Evolutionary conservation across 306 rosid species (phyloP), one percentile per base, ranked within the genome.

Genomic region (Bauhinia variegata): DNA sequence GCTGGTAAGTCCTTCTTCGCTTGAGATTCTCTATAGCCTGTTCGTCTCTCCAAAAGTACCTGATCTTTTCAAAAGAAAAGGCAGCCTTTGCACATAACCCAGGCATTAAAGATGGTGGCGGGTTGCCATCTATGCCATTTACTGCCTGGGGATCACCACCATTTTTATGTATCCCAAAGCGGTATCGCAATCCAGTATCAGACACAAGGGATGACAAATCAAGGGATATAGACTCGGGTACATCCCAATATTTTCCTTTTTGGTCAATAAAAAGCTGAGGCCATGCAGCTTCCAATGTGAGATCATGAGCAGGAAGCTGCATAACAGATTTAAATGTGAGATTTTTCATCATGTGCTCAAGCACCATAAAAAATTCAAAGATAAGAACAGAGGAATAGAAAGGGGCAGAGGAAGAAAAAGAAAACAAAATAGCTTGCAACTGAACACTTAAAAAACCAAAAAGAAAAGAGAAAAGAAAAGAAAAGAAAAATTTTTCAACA

Each of bases 221-320:
- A 70, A 89, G 72, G 46, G 96, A 89, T 69, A 87, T 47, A 60
- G 96, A 84, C 79, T 82, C 85, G 0, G 96, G 93, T 13, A 92
- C 96, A 46, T 89, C 91, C 98, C 96, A 89, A 73, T 89, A 89
- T 76, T 68, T 82, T 71, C 96, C 98, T 62, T 89, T 89, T 79
- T 82, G 96, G 73, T 92, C 96, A 78, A 89, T 39, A 72, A 85
- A 92, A 76, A 89, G 76, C 76, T 89, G 95, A 42, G 91, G 96
- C 96, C 93, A 92, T 61, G 96, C 96, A 56, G 96, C 89, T 77
- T 92, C 98, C 53, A 89, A 47, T 3, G 81, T 74, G 65, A 92
- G 60, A 79, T 92, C 98, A 67, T 92, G 98, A 61, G 81, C 28
- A 42, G 81, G 85, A 73, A 89, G 85, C 98, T 92, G 89, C 75